Base-by-base conservation (phyloP, 345 rosid species). In the Corymbia maculata region DNA sequence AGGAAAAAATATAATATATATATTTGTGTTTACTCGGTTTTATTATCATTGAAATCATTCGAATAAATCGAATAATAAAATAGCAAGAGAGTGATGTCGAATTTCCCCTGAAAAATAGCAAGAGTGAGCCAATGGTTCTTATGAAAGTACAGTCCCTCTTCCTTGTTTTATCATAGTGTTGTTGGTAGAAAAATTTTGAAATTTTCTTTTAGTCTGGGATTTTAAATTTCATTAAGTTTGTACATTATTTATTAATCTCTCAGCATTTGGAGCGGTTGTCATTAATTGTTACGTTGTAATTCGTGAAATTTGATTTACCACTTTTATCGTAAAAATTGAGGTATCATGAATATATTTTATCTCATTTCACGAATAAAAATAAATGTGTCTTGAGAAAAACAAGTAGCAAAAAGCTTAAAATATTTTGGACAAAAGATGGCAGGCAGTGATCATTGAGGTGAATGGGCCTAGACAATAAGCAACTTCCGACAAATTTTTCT, bases 301-400 rank as follows among this genome's bases (percentile, higher is more conserved):
- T 70, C 1, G 2, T 70, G 80, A 70, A 32, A 70, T 32, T 10
- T 3, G 4, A 70, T 36, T 9, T 8, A 17, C 0, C 0, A 16
- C 32, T 10, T 70, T 70, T 32, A 17, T 70, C 11, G 2, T 70
- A 9, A 2, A 70, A 36, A 7, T 70, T 8, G 8, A 1, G 17
- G 3, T 1, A 5, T 57, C 0, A 6, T 2, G 13, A 57, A 57
- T 57, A 57, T 57, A 6, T 24, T 4, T 57, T 57, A 11, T 52
- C 21, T 2, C 55, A 1, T 52, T 19, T 15, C 19, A 52, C 17
- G 21, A 52, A 52, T 10, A 11, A 6, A 8, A 61, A 8, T 32
- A 68, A 68, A 16, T 4, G 0, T 32, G 79, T 11, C 15, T 8
- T 30, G 30, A 66, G 11, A 68, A 68, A 68, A 32, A 68, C 16